Base-by-base conservation (phyloP, 2,329 filamentous ascomycete genomes). In the Neurospora crassa region DNA sequence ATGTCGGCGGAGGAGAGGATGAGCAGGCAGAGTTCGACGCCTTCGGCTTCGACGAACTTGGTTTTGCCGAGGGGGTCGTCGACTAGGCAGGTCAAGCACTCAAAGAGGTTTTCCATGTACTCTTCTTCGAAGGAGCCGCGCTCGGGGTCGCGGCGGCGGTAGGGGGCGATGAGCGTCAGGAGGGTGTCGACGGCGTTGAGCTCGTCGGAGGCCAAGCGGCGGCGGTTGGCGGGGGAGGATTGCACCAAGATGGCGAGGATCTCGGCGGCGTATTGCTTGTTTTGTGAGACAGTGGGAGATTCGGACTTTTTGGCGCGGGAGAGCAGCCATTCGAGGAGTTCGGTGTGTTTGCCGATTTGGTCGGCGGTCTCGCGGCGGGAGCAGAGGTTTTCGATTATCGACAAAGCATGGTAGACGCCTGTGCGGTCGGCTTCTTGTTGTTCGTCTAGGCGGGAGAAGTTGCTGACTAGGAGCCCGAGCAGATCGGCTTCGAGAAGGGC, bases 231-330 rank as follows among this genome's bases (percentile, higher is more conserved):
- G 0, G 86, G 74, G 3, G 92, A 93, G 1, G 89, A 89, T 79
- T 97, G 94, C 20, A 95, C 86, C 10, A 99, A 83, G 70, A 99
- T 96, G 14, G 95, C 94, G 2, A 99, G 84, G 8, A 98, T 88
- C 81, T 99, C 96, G 18, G 95, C 93, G 0, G 94, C 88, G 79
- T 98, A 99, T 79, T 97, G 95, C 79, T 96, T 97, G 79, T 99
- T 99, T 79, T 99, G 96, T 5, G 89, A 86, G 0, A 96, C 88
- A 8, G 16, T 18, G 0, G 85, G 83, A 4, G 83, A 83, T 79
- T 97, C 93, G 69, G 86, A 86, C 71, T 84, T 86, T 75, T 91
- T 89, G 73, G 93, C 91, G 68, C 96, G 88, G 68, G 85, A 82
- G 43, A 97, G 83, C 2, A 99, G 86, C 93, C 93, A 98, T 67